Conservation (phyloP, 805 yeast species). For the Jamesozyma piceae region DNA sequence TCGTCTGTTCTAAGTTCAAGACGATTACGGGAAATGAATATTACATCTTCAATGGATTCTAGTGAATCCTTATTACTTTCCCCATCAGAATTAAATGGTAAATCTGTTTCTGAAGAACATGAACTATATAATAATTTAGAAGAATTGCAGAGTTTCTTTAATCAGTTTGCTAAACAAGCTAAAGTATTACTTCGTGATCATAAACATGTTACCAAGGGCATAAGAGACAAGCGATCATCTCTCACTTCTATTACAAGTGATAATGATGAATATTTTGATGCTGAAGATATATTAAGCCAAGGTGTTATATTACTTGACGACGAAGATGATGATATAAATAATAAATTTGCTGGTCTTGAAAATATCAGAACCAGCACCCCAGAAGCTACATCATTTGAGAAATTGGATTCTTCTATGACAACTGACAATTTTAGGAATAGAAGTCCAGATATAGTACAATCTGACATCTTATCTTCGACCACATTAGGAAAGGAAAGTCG, state of each 20-base stretch:
- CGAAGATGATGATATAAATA: conserved; percentile 20
- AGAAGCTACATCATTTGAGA: neutral
- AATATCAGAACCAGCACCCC: neutral
- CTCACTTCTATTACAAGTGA: conserved; percentile 31
- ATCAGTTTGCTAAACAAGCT: conserved; percentile 18
- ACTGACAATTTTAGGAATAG: neutral
- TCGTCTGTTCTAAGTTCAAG: conserved; percentile 7
- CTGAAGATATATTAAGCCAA: conserved; percentile 41
- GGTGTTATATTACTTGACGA: conserved; percentile 51
- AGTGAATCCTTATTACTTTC: conserved; percentile 2
- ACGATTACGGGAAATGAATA: conserved; percentile 6
- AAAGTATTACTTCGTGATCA: conserved; percentile 15
- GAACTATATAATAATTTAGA: conserved; percentile 18
- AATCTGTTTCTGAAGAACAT: conserved; percentile 9
- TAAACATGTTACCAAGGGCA: conserved; percentile 8
- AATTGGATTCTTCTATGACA: neutral
- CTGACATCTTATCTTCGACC: neutral
- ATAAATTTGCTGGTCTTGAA: neutral
- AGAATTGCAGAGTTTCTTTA: conserved; percentile 19
- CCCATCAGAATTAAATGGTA: neutral
- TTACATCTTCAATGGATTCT: conserved; percentile 6
- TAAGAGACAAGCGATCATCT: conserved; percentile 10
- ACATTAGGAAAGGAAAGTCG: neutral
- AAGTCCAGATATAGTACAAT: too few relatives aligned
- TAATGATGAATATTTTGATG: conserved; percentile 56